Base-by-base conservation (phyloP, 768 basidiomycete species). In the Auriscalpium vulgare region DNA sequence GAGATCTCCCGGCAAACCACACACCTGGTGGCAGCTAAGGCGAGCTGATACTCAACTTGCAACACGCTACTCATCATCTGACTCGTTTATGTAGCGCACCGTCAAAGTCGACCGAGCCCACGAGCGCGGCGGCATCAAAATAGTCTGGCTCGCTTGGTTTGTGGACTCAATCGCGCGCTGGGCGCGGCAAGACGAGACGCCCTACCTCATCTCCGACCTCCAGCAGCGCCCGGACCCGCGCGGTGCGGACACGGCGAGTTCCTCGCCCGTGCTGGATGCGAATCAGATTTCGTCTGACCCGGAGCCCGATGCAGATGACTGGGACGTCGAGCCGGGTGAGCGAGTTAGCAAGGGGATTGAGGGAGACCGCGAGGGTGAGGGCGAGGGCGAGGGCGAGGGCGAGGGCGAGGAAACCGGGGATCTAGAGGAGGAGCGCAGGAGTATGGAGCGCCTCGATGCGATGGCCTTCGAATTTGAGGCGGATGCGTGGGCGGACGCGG, bases 11-110 rank as follows among this genome's bases (percentile, higher is more conserved):
- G 68, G 29, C 72, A 78, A 2, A 79, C 89, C 19, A 98, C 95
- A 0, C 97, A 99, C 63, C 86, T 97, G 40, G 91, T 99, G 19
- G 88, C 93, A 19, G 89, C 87, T 9, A 91, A 93, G 78, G 90
- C 91, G 45, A 50, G 66, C 55, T 9, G 35, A 16, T 37, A 17
- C 29, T n/a, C 38, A 58, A 56, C 68, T 62, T 38, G 44, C 40
- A 44, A 21, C 8, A 19, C 43, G 4, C 53, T 48, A 53, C 53
- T 40, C 57, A 57, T 55, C 36, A 44, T 29, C 37, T 29, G 54
- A 45, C 36, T 37, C 37, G 21, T 44, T 19, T 16, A 58, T 48
- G 19, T 65, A 95, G 91, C 83, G 83, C 37, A 97, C 95, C 0
- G 86, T 87, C 61, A 99, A 99, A 72, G 93, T 95, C 1, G 87